Conservation (phyloP, 2,329 filamentous ascomycete genomes). For the Lojkania enalia region DNA sequence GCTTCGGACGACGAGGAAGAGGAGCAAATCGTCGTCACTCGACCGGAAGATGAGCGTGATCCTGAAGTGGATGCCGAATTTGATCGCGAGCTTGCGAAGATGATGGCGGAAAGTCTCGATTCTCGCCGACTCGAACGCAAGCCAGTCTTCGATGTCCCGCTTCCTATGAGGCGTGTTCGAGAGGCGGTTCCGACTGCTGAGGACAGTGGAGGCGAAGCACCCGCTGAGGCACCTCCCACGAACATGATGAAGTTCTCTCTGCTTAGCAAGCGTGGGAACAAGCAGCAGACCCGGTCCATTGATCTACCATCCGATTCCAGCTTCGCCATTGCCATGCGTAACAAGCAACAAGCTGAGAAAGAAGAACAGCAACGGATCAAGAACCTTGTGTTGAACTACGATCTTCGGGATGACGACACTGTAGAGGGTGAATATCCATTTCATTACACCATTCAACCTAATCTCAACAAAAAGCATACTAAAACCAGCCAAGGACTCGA, state of each 20-base stretch:
- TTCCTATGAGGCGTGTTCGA: constrained; percentile 80
- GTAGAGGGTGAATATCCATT: constrained; percentile 66
- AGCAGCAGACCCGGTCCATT: constrained; percentile 92
- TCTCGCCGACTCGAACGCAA: constrained; percentile 96
- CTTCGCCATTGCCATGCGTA: constrained; percentile 95
- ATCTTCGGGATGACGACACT: constrained; percentile 80
- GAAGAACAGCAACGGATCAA: constrained; percentile 99
- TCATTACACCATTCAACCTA: constrained; percentile 47
- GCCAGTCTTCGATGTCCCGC: constrained; percentile 89
- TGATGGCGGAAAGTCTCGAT: constrained; percentile 97
- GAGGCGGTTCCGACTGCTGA: constrained; percentile 54
- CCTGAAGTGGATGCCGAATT: constrained; percentile 96
- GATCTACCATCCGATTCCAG: constrained; percentile 88
- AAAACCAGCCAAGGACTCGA: constrained; percentile 44
- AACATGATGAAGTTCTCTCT: constrained; percentile 94
- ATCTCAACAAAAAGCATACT: constrained; percentile 55
- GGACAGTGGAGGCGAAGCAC: constrained; percentile 47
- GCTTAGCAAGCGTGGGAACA: constrained; percentile 93
- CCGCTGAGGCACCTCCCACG: constrained; percentile 36
- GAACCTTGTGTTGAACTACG: constrained; percentile 93
- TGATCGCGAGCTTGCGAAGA: constrained; percentile 94
- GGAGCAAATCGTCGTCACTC: constrained; percentile 88
- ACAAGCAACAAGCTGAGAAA: constrained; percentile 88
- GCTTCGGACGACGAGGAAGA: constrained; percentile 74
- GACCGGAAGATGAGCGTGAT: constrained; percentile 86